Base-by-base conservation (phyloP, 257 asterid species). In the Gentiana macrophylla region DNA sequence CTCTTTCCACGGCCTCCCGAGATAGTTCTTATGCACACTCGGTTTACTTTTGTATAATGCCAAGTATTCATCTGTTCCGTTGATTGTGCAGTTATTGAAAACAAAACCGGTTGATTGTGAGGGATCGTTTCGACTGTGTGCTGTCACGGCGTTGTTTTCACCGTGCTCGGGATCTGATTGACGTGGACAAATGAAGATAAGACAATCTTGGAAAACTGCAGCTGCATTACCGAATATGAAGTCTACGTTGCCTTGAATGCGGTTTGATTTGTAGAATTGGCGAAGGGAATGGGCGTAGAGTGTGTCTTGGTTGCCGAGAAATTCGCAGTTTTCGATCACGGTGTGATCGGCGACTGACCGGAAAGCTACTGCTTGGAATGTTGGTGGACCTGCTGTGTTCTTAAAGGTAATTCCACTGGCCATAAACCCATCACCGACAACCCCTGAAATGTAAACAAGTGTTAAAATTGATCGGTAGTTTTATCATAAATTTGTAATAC, bases 1-100 rank as follows among this genome's bases (percentile, higher is more conserved):
- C 52, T 66, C 76, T 60, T 80, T 80, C 88, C 88, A 80, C 11
- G 88, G 88, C 78, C 88, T 62, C 0, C 88, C 88, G 3, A 80
- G 56, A 71, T 52, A 80, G 36, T 49, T 80, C 1, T 5, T 49
- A 5, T 75, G 84, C 37, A 52, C 70, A 47, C 63, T 60, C 0
- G 80, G 84, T 4, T 77, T 80, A 15, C 59, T 37, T 1, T 50
- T 48, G 61, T 70, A 80, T 57, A 72, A 37, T 1, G n/a, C 52
- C 72, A 77, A 55, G 67, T 77, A 80, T 10, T 56, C 77, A 24
- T 70, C 72, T 0, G 88, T 80, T 41, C 88, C 84, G 1, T 78
- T 78, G 54, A 80, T 32, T 41, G 49, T 24, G 33, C 77, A 77
- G 45, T 78, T 78, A 2, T 65, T 60, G 53, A 80, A 80, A 2